phyloP scores from a whole-genome alignment of 352 stramenopile genomes.

The Halophytophthora polymorphica region DNA sequence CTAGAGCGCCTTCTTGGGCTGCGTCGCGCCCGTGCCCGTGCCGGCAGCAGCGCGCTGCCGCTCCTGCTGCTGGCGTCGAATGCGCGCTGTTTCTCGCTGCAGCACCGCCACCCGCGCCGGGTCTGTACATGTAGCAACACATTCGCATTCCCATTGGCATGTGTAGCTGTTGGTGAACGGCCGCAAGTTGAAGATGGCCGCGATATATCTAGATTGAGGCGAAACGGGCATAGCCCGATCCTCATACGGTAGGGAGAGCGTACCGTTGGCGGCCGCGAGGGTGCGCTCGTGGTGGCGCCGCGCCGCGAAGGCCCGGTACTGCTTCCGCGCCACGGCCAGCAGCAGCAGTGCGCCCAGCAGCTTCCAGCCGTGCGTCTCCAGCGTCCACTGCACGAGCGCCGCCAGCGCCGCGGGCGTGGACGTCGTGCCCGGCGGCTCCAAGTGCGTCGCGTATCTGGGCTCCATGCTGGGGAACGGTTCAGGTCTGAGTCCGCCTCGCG shows the following conservation, averaged over 20 bases:
- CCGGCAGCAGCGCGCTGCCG: conserved; percentile 21
- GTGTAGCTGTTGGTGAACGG: too few species aligned
- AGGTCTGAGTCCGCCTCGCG: too few species aligned
- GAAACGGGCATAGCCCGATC: conserved; percentile 3
- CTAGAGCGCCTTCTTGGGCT: conserved; percentile 28
- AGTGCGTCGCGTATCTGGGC: conserved; percentile 9
- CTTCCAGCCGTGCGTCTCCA: conserved; percentile 60
- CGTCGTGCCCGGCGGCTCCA: not conserved
- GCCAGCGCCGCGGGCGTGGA: conserved; percentile 14
- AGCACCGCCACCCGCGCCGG: conserved; percentile 52
- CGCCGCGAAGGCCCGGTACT: conserved; percentile 28
- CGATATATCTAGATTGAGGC: not conserved
- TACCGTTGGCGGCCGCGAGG: conserved; percentile 54
- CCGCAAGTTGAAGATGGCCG: not conserved
- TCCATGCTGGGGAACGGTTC: conserved; percentile 1
- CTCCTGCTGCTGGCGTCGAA: conserved; percentile 56
- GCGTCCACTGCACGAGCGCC: conserved; percentile 17
- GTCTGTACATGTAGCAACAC: conserved; percentile 27
- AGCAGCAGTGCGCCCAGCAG: conserved; percentile 32
- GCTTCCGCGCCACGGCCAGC: conserved; percentile 21
- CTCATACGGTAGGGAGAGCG: conserved; percentile 3
- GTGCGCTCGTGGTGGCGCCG: conserved; percentile 27
- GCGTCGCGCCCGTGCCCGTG: not conserved
- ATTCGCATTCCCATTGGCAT: too few species aligned
- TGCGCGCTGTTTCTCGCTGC: conserved; percentile 47